Base-by-base conservation (phyloP, 2,329 filamentous ascomycete species). In the Colletotrichum incanum region DNA sequence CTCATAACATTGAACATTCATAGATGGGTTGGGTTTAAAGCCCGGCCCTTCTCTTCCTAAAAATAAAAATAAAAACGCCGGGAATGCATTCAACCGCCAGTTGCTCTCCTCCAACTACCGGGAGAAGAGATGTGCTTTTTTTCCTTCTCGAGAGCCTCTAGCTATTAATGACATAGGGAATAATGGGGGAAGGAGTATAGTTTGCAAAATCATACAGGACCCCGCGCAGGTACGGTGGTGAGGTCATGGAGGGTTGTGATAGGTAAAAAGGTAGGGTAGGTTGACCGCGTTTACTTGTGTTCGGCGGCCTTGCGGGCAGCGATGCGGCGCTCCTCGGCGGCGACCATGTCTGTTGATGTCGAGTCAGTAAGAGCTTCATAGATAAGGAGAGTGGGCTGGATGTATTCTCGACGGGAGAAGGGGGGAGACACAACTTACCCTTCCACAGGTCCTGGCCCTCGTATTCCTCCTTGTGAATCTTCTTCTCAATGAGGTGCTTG, bases 381-480 rank as follows among this genome's bases (percentile, higher is more conserved):
- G 14, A 50, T 50, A 28, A 18, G 23, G 6, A 2, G n/a, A 49
- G 9, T 34, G 31, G 37, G 4, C 26, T 37, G 20, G 31, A 5
- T 50, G 20, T 12, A 12, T 28, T 34, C 18, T 2, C 34, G 34
- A 8, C 8, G n/a, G 41, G 23, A 16, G 23, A 20, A 56, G 28
- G 59, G 31, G 39, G 31, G 31, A 23, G 28, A 11, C 3, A 6
- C 6, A 31, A 75, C 90, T 80, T 83, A 93, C 92, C 92, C 86
- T 91, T 96, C 96, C 96, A 99, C 78, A 98, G 88, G 82, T 98
- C 95, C 85, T 97, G 94, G 55, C 94, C 94, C 80, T 92, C 89
- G 82, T 97, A 96, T 74, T 93, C 88, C 86, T 97, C 94, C 84
- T 95, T 93, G 82, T 97, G 94, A 66, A 96, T 89, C 84, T 87